Evolutionary conservation across 108 stramenopile species (phyloP), one percentile per base, ranked within the genome.

Genomic region (Fragilaria crotonensis): DNA sequence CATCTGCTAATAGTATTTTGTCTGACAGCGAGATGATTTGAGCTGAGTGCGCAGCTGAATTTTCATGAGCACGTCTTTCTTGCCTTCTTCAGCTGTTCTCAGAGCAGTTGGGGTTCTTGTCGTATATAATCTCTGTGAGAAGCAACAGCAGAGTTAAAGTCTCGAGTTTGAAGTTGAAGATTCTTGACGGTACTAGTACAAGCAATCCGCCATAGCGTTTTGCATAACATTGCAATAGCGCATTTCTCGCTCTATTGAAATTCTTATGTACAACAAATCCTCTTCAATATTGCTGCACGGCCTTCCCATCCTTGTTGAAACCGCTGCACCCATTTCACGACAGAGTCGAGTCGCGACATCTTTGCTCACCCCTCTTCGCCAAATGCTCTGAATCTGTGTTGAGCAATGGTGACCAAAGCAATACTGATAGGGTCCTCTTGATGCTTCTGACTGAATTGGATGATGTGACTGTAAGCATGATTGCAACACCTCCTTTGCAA

Each of bases 81-180:
- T 2, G 65, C 57, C 5, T 47, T 25, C 28, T 75, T 67, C 27
- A 83, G 63, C 48, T 85, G 78, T 41, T 58, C 44, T 44, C 69
- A 68, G 64, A 85, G 68, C 57, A 67, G 58, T 25, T 67, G 30
- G 52, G 72, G 55, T 52, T 89, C 79, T 32, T 73, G 48, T 36
- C 77, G 71, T 51, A 81, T 68, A n/a, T 58, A 45, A 57, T 85
- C 77, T 33, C 83, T 47, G 60, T 87, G 84, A n/a, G 54, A 53
- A 5, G n/a, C n/a, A n/a, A 68, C 72, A 36, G 84, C 70, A 29
- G 48, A 45, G 25, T 46, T 48, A 45, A 85, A 45, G 51, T 81
- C 75, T 33, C 67, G 69, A 14, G 83, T 85, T 47, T 79, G 76
- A 52, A 53, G 68, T 29, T 74, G 54, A 29, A 75, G 66, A 28